phyloP scores from a whole-genome alignment of 768 basidiomycete species.

The Lactifluus pinguis region DNA sequence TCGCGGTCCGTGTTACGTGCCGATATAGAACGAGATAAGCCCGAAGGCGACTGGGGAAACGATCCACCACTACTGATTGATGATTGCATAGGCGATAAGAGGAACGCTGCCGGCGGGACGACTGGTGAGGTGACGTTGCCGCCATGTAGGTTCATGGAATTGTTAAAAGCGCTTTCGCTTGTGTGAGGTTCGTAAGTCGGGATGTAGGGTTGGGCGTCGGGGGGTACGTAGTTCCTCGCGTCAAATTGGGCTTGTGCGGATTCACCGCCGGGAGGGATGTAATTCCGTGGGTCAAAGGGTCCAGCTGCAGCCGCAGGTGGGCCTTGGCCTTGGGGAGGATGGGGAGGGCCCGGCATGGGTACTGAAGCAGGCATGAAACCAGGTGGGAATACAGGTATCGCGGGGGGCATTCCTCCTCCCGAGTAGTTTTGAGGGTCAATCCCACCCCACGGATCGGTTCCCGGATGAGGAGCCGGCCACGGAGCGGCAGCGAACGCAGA shows the following conservation, averaged over 20 bases:
- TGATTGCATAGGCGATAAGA: constrained; percentile 4
- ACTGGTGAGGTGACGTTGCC: constrained; percentile 4
- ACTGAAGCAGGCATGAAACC: neutral
- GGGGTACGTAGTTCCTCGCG: constrained; percentile 10
- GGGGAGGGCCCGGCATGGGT: neutral
- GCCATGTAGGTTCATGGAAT: neutral
- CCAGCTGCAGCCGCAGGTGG: too few species aligned
- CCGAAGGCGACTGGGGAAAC: neutral
- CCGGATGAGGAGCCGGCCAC: neutral
- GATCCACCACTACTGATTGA: neutral
- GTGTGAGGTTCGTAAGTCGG: constrained; percentile 17
- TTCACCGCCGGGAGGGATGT: neutral
- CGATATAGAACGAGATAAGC: constrained; percentile 8
- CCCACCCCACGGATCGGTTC: constrained; percentile 6
- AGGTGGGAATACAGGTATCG: neutral
- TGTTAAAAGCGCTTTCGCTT: constrained; percentile 17
- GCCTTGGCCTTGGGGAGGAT: neutral
- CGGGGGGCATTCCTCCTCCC: constrained; percentile 7
- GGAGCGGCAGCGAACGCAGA: neutral
- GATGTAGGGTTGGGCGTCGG: neutral
- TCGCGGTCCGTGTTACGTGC: neutral
- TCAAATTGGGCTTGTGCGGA: neutral
- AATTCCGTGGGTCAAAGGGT: constrained; percentile 12
- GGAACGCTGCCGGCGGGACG: constrained; percentile 6
- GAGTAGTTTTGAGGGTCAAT: constrained; percentile 8